phyloP scores from a whole-genome alignment of 2,329 filamentous ascomycete species.

The Catunica adiposa region DNA sequence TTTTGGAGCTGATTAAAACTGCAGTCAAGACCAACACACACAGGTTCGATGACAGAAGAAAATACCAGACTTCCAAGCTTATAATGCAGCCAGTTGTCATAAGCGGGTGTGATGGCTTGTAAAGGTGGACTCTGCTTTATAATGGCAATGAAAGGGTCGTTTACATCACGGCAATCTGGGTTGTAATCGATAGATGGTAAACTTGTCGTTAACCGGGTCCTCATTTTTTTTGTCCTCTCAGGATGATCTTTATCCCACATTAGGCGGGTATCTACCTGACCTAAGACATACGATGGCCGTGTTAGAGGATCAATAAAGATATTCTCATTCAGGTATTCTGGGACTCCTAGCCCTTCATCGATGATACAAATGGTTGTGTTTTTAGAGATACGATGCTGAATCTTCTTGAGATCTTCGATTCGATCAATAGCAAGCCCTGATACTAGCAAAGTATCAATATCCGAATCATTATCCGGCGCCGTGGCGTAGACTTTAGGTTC shows the following conservation, averaged over 20 bases:
- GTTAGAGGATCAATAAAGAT: constrained; percentile 50
- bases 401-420: constrained; percentile 36
- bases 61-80: constrained; percentile 70
- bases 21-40: constrained; percentile 65
- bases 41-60: constrained; percentile 60
- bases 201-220: constrained; percentile 17
- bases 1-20: constrained; percentile 54
- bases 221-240: constrained; percentile 18
- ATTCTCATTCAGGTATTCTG: constrained; percentile 57
- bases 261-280: constrained; percentile 37
- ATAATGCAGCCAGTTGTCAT: constrained; percentile 43
- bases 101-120: constrained; percentile 20
- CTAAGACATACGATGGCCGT: constrained; percentile 63
- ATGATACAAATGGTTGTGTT: constrained; percentile 59
- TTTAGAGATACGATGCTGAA: constrained; percentile 50
- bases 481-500: constrained; percentile 11
- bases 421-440: constrained; percentile 40
- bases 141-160: constrained; percentile 9
- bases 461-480: constrained; percentile 24
- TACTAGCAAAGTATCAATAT: constrained; percentile 57
- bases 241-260: constrained; percentile 24
- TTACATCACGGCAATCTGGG: constrained; percentile 6
- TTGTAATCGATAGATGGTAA: constrained; percentile 8
- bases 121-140: constrained; percentile 11
- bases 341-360: constrained; percentile 66